These are phyloP conservation scores for Phyllosticta citribraziliensis DNA, from an alignment of 2,329 filamentous ascomycete genomes.

Conservation along the genomic window DNA sequence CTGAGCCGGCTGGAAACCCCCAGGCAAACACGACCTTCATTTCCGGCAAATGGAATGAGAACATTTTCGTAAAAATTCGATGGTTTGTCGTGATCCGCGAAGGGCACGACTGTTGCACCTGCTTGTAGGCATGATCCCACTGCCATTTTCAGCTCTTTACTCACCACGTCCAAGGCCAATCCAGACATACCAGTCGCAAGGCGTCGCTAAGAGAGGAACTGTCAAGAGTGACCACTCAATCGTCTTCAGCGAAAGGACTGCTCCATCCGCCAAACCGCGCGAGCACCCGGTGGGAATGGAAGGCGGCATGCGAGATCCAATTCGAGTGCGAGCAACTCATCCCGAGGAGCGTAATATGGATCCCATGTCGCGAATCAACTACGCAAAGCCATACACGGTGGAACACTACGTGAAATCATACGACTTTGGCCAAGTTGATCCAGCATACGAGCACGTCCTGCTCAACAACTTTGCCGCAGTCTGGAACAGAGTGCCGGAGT, in stretches of 20 bases:
- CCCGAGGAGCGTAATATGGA: conserved; percentile 14
- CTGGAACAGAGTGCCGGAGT: not conserved
- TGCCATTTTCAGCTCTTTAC: not conserved
- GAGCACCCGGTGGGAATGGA: not conserved
- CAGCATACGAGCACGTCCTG: not conserved
- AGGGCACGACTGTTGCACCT: conserved; percentile 5
- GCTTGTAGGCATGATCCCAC: conserved; percentile 1
- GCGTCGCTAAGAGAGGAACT: not conserved
- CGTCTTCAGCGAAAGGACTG: not conserved
- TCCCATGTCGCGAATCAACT: conserved; percentile 17
- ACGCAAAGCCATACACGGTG: conserved; percentile 18
- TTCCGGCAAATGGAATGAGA: not conserved
- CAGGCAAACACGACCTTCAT: not conserved
- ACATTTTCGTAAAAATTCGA: conserved; percentile 7
- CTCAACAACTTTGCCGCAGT: not conserved
- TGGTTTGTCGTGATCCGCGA: conserved; percentile 11
- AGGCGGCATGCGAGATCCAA: conserved; percentile 12
- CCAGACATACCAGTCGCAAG: conserved; percentile 6
- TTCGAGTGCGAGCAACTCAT: conserved; percentile 11
- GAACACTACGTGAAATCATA: conserved; percentile 23
- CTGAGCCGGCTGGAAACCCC: not conserved
- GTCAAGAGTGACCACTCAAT: conserved; percentile 4
- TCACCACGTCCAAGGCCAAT: not conserved
- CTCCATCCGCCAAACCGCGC: not conserved
- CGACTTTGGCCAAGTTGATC: conserved; percentile 16